A percentile compares a stretch with the other conserved stretches of the same genome.
Conservation (phyloP, 78 protist species). For the Dictyostelium capitatum region DNA sequence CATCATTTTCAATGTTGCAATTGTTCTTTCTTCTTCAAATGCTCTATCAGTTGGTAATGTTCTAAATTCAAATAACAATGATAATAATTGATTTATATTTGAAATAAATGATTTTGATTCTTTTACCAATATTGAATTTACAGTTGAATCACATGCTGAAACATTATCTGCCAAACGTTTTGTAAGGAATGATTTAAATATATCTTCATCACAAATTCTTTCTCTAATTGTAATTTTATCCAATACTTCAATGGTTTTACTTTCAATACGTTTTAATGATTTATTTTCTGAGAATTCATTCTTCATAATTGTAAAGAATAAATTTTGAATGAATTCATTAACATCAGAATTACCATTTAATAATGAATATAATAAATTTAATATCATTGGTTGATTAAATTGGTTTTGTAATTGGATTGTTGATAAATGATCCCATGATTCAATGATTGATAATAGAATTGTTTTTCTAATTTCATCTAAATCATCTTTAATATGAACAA, state of each 20-base stretch:
- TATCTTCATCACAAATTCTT: slow-evolving; percentile 43
- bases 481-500: neutral
- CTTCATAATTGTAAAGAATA: slow-evolving; percentile 40
- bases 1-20: slow-evolving; percentile 86
- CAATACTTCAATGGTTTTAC: slow-evolving; percentile 59
- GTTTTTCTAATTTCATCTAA: slow-evolving; percentile 10
- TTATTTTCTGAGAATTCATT: slow-evolving; percentile 30
- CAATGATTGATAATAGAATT: neutral
- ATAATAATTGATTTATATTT: slow-evolving; percentile 43
- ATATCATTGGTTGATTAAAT: slow-evolving; percentile 6
- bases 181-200: slow-evolving; percentile 32
- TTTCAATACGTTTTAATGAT: slow-evolving; percentile 47
- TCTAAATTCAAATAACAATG: slow-evolving; percentile 72
- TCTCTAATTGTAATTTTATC: slow-evolving; percentile 60
- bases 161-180: slow-evolving; percentile 6
- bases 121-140: neutral
- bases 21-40: slow-evolving; percentile 81
- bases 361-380: slow-evolving; percentile 12
- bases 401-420: slow-evolving; percentile 20
- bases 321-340: slow-evolving; percentile 64
- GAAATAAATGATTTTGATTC: slow-evolving; percentile 23
- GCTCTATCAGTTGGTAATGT: slow-evolving; percentile 77
- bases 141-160: neutral
- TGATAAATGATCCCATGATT: slow-evolving; percentile 10
- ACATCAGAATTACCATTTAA: slow-evolving; percentile 40